A percentile compares a stretch with the other conserved stretches of the same genome.
Conservation (phyloP, 2,329 filamentous ascomycete species). For the Mycosphaerella sp. region DNA sequence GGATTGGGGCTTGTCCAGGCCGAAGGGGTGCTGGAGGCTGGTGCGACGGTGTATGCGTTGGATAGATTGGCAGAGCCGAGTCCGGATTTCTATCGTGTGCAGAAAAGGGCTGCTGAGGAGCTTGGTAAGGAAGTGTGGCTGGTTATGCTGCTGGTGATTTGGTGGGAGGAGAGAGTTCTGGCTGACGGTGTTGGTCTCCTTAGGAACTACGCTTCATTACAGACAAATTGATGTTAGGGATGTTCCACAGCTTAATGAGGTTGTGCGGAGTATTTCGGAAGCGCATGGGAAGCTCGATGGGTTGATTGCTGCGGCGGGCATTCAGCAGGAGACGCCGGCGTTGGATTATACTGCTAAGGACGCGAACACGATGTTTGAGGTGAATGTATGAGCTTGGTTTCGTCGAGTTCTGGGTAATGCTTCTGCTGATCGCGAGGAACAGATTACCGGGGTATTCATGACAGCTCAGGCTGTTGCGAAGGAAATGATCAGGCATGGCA, state of each 20-base stretch:
- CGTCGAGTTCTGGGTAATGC: not conserved
- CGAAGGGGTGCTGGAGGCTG: slow-evolving; percentile 68
- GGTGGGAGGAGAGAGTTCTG: not conserved
- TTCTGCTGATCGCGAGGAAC: not conserved
- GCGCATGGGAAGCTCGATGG: slow-evolving; percentile 70
- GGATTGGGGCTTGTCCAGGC: slow-evolving; percentile 69
- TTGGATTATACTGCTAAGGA: slow-evolving; percentile 66
- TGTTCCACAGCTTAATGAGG: slow-evolving; percentile 58
- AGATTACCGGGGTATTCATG: slow-evolving; percentile 56
- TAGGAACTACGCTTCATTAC: slow-evolving; percentile 60
- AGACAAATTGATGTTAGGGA: slow-evolving; percentile 75
- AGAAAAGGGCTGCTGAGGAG: slow-evolving; percentile 56
- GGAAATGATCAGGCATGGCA: slow-evolving; percentile 57
- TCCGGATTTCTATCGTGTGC: slow-evolving; percentile 58
- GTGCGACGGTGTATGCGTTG: slow-evolving; percentile 64
- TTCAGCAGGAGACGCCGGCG: slow-evolving; percentile 77
- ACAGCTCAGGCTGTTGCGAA: slow-evolving; percentile 57
- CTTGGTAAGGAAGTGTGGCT: slow-evolving; percentile 41
- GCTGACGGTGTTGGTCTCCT: not conserved
- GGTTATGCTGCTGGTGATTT: not conserved
- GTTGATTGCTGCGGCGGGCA: slow-evolving; percentile 66
- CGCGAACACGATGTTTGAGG: slow-evolving; percentile 56
- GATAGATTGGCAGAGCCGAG: slow-evolving; percentile 56
- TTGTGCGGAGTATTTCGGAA: slow-evolving; percentile 63
- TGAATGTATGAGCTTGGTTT: slow-evolving; percentile 17